Evolutionary conservation across 1,284 basidiomycete genomes (phyloP).

Genomic region (Polyporus tsugae): DNA sequence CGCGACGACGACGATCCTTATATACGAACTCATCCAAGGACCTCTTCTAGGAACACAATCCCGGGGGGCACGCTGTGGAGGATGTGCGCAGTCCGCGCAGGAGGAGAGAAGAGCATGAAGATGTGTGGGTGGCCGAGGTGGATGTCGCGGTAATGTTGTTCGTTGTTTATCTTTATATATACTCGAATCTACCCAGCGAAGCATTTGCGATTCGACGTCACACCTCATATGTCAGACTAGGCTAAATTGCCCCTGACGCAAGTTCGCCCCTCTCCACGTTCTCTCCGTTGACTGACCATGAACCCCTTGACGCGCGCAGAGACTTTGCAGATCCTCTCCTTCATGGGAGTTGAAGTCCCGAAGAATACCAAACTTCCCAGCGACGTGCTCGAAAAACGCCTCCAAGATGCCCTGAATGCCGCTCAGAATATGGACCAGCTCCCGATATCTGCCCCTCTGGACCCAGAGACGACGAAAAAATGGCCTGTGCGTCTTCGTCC

Average conservation of each 20-base stretch:
- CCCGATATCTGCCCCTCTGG: neutral
- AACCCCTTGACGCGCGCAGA: constrained; percentile 27
- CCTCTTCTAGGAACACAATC: too few species aligned
- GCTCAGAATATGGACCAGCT: constrained; percentile 28
- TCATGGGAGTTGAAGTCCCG: constrained; percentile 40
- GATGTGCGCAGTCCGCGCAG: too few species aligned
- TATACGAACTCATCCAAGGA: too few species aligned
- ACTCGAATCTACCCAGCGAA: neutral
- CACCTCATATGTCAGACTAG: neutral
- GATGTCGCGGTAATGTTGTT: neutral
- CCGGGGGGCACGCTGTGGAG: too few species aligned
- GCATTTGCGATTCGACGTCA: neutral
- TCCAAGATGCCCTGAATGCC: constrained; percentile 38
- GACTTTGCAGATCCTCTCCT: constrained; percentile 20
- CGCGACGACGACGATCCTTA: too few species aligned
- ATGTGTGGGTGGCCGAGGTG: neutral
- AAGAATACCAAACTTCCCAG: constrained; percentile 37
- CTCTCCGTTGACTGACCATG: neutral
- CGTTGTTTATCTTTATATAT: neutral
- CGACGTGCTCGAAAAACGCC: constrained; percentile 39
- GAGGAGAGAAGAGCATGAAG: neutral
- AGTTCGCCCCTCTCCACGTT: neutral
- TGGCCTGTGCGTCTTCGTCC: neutral
- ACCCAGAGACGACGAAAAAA: neutral
- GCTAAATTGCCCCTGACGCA: neutral